Conservation (phyloP, 129 eudicot species). For the Flaveria sonorensis region DNA sequence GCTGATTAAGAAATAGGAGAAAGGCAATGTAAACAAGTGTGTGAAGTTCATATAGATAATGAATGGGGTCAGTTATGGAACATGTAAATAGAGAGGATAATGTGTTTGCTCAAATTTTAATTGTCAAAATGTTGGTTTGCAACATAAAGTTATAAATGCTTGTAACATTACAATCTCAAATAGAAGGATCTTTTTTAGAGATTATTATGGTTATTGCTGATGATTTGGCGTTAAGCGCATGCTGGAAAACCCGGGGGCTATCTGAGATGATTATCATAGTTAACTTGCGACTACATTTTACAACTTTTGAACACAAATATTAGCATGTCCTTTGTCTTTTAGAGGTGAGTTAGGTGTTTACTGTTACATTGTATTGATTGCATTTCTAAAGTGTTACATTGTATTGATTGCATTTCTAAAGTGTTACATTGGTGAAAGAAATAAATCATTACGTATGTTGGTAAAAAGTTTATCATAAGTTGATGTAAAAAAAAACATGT, state of each 20-base stretch:
- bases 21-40: constrained; percentile 27
- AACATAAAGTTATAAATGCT: constrained; percentile 24
- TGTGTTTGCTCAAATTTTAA: constrained; percentile 18
- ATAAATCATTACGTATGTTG: no score
- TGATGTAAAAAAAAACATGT: not conserved
- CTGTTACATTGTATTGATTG: no score
- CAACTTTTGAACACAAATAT: not conserved
- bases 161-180: constrained; percentile 25
- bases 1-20: constrained; percentile 5
- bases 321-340: not conserved
- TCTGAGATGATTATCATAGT: no score
- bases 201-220: not conserved
- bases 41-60: constrained; percentile 18
- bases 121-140: constrained; percentile 25
- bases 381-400: no score
- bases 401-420: no score
- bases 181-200: constrained; percentile 11
- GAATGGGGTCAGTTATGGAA: constrained; percentile 18
- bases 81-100: constrained; percentile 21
- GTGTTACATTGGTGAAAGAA: no score
- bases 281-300: not conserved
- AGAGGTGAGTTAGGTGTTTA: not conserved
- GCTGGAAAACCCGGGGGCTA: no score
- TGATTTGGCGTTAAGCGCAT: not conserved
- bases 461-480: not conserved